Evolutionary conservation across 805 yeast species (phyloP).

Genomic region (Candida tallmaniae): DNA sequence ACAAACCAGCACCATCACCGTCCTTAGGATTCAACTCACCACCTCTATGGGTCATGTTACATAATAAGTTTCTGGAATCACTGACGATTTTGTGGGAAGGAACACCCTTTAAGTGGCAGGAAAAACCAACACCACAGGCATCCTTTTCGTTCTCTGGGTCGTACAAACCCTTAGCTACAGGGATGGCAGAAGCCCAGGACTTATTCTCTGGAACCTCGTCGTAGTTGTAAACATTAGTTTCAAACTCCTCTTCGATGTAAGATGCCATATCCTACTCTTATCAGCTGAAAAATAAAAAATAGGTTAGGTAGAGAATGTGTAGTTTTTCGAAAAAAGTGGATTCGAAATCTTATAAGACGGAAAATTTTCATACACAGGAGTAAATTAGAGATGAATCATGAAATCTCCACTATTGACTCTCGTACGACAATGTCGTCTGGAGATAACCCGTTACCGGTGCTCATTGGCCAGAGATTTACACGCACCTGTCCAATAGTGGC

Average conservation of each 20-base stretch:
- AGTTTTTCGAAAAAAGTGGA: too few relatives aligned
- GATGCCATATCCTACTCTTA: slow-evolving; percentile 20
- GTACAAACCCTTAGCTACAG: slow-evolving; percentile 82
- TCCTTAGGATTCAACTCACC: slow-evolving; percentile 97
- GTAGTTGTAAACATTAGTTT: slow-evolving; percentile 51
- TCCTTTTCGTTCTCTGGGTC: slow-evolving; percentile 93
- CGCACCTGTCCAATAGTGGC: too few relatives aligned
- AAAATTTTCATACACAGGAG: neutral
- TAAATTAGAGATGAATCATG: neutral
- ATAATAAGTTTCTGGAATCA: slow-evolving; percentile 80
- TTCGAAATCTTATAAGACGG: too few relatives aligned
- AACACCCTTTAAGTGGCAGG: slow-evolving; percentile 87
- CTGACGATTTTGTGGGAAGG: slow-evolving; percentile 88
- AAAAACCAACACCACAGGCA: slow-evolving; percentile 98
- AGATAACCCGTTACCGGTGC: too few relatives aligned
- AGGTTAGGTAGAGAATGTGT: too few relatives aligned
- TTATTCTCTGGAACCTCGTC: slow-evolving; percentile 74
- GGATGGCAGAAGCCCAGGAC: slow-evolving; percentile 91
- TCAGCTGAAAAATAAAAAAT: slow-evolving; percentile 1
- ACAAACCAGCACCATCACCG: slow-evolving; percentile 99
- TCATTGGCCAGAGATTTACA: too few relatives aligned
- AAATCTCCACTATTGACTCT: too few relatives aligned
- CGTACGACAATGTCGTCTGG: too few relatives aligned
- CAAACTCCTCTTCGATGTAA: slow-evolving; percentile 36
- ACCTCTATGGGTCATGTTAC: slow-evolving; percentile 99